phyloP scores from a whole-genome alignment of 2,329 filamentous ascomycete genomes.

The Verticillium dahliae region DNA sequence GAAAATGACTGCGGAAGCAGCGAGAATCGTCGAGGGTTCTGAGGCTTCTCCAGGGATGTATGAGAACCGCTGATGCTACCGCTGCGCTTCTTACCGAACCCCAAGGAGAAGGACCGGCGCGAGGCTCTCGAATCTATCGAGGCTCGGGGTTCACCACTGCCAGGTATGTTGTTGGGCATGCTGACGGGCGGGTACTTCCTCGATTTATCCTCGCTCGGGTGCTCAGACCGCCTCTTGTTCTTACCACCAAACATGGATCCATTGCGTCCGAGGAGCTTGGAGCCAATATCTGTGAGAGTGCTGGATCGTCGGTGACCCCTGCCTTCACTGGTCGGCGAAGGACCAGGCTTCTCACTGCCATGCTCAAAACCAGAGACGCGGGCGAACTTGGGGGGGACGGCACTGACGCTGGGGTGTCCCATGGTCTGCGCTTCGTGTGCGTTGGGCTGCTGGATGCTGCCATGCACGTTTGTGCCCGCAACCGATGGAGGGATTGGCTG shows the following conservation, averaged over 20 bases:
- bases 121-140: slow-evolving; percentile 65
- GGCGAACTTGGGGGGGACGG: slow-evolving; percentile 51
- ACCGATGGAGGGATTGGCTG: slow-evolving; percentile 83
- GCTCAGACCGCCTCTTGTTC: slow-evolving; percentile 26
- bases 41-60: slow-evolving; percentile 48
- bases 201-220: slow-evolving; percentile 43
- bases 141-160: slow-evolving; percentile 45
- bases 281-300: slow-evolving; percentile 74
- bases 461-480: slow-evolving; percentile 82
- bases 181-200: slow-evolving; percentile 84
- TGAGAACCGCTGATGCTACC: slow-evolving; percentile 57
- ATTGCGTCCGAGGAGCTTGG: slow-evolving; percentile 77
- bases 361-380: slow-evolving; percentile 52
- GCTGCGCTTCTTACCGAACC: slow-evolving; percentile 63
- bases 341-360: slow-evolving; percentile 4
- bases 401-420: slow-evolving; percentile 52
- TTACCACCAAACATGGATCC: slow-evolving; percentile 72
- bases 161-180: slow-evolving; percentile 68
- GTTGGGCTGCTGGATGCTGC: slow-evolving; percentile 79
- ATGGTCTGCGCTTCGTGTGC: slow-evolving; percentile 57
- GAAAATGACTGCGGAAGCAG: slow-evolving; percentile 60
- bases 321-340: slow-evolving; percentile 21
- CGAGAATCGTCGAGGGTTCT: slow-evolving; percentile 55
- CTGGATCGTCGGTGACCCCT: slow-evolving; percentile 63
- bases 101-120: slow-evolving; percentile 64